Conservation (phyloP, 2,329 filamentous ascomycete genomes). For the Colletotrichum plurivorum region DNA sequence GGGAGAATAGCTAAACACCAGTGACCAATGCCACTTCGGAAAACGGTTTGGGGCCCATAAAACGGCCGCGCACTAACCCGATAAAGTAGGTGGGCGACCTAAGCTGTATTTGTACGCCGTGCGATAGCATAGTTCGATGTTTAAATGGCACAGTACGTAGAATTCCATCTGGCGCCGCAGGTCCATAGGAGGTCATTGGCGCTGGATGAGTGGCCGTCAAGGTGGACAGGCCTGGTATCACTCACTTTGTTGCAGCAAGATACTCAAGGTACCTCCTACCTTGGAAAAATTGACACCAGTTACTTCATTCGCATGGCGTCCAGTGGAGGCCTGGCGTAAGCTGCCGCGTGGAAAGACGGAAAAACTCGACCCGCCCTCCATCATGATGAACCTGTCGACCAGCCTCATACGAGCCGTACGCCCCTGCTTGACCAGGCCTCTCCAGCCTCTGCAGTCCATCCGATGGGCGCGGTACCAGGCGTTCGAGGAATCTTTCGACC, state of each 20-base stretch:
- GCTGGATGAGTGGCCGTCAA: too few species aligned
- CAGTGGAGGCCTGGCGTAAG: too few species aligned
- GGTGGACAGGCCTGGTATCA: too few species aligned
- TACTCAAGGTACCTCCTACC: too few species aligned
- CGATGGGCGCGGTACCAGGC: conserved; percentile 57
- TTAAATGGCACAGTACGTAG: neutral
- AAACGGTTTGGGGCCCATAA: conserved; percentile 10
- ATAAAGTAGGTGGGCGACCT: neutral
- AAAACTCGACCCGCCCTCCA: neutral
- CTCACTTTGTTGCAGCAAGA: neutral
- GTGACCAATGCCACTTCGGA: conserved; percentile 20
- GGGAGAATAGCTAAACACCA: neutral
- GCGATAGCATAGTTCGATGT: neutral
- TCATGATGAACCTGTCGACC: conserved; percentile 13
- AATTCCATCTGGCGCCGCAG: too few species aligned
- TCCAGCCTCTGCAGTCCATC: conserved; percentile 9
- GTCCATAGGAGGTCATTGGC: too few species aligned
- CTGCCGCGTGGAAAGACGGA: too few species aligned
- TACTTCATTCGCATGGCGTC: too few species aligned
- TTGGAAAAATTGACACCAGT: too few species aligned
- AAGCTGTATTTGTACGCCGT: neutral
- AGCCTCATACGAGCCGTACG: conserved; percentile 7
- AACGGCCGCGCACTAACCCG: conserved; percentile 1
- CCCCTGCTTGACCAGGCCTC: neutral
- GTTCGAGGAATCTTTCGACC: conserved; percentile 65